Percentiles rank a stretch among this genome's conserved stretches.
phyloP scores from a whole-genome alignment of 768 basidiomycete genomes.

The Mycena alexandri region DNA sequence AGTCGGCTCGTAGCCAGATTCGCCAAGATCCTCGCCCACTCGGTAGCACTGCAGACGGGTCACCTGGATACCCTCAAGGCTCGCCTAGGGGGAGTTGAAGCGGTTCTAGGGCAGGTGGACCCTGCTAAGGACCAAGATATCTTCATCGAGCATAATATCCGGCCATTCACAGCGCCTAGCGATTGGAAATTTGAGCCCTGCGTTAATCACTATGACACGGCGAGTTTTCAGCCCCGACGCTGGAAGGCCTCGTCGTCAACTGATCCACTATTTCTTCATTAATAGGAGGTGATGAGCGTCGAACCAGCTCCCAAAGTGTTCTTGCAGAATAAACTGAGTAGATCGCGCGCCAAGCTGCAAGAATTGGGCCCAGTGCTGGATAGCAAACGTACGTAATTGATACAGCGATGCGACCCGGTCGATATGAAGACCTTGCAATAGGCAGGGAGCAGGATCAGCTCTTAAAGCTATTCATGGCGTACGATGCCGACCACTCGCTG shows the following conservation, averaged over 20 bases:
- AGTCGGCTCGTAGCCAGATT: slow-evolving; percentile 70
- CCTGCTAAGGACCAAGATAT: slow-evolving; percentile 74
- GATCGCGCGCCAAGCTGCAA: slow-evolving; percentile 69
- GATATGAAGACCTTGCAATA: slow-evolving; percentile 40
- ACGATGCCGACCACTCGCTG: slow-evolving; percentile 61
- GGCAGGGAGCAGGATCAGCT: slow-evolving; percentile 70
- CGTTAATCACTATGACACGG: slow-evolving; percentile 80
- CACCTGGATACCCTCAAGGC: slow-evolving; percentile 73
- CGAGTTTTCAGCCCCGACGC: slow-evolving; percentile 45
- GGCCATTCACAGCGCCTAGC: slow-evolving; percentile 71
- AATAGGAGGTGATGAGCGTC: slow-evolving; percentile 69
- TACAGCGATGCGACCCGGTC: neutral
- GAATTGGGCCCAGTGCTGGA: slow-evolving; percentile 71
- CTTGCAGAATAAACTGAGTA: slow-evolving; percentile 82
- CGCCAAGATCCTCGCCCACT: slow-evolving; percentile 65
- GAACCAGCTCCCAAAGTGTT: slow-evolving; percentile 82
- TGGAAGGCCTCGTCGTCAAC: slow-evolving; percentile 15
- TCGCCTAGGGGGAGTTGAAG: slow-evolving; percentile 60
- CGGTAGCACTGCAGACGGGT: slow-evolving; percentile 67
- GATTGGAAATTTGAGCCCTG: slow-evolving; percentile 87
- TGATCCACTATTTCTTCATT: slow-evolving; percentile 7
- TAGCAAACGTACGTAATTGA: slow-evolving; percentile 66
- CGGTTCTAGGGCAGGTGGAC: slow-evolving; percentile 65
- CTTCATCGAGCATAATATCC: slow-evolving; percentile 79
- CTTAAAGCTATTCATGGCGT: slow-evolving; percentile 58